Conservation (phyloP, 345 rosid genomes). For the Fremontodendron californicum region DNA sequence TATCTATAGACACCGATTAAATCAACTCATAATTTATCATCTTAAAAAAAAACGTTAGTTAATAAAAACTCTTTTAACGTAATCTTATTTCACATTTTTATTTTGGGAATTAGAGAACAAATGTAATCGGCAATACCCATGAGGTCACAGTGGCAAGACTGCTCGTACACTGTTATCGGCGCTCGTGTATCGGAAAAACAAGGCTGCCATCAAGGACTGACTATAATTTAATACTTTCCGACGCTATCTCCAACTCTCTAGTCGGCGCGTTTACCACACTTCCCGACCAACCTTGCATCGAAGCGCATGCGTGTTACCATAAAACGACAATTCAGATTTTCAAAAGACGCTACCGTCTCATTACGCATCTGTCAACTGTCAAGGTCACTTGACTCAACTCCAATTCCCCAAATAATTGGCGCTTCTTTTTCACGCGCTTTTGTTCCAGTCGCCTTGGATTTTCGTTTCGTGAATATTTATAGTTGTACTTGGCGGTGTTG, state of each 20-base stretch:
- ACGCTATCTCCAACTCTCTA: neutral
- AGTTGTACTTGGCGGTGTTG: constrained; percentile 24
- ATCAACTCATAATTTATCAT: no score
- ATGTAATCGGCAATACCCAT: neutral
- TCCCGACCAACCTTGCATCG: neutral
- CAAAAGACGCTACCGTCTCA: neutral
- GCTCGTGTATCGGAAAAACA: constrained; percentile 19
- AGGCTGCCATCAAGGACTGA: constrained; percentile 17
- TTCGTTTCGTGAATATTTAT: neutral
- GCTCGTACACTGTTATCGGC: constrained; percentile 14
- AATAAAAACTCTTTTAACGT: no score
- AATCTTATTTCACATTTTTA: no score
- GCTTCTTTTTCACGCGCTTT: constrained; percentile 20
- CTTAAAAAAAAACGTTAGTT: no score
- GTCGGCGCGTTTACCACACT: neutral
- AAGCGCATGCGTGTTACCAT: neutral
- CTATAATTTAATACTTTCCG: neutral
- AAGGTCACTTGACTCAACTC: neutral
- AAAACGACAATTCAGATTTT: constrained; percentile 4
- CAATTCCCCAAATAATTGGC: neutral
- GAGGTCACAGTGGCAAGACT: constrained; percentile 14
- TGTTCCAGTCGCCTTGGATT: neutral
- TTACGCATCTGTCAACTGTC: neutral
- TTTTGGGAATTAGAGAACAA: neutral
- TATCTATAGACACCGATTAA: no score